A percentile compares a stretch with the other conserved stretches of the same genome.
phyloP scores from a whole-genome alignment of 139 green algal species.

The Mesostigma viride region DNA sequence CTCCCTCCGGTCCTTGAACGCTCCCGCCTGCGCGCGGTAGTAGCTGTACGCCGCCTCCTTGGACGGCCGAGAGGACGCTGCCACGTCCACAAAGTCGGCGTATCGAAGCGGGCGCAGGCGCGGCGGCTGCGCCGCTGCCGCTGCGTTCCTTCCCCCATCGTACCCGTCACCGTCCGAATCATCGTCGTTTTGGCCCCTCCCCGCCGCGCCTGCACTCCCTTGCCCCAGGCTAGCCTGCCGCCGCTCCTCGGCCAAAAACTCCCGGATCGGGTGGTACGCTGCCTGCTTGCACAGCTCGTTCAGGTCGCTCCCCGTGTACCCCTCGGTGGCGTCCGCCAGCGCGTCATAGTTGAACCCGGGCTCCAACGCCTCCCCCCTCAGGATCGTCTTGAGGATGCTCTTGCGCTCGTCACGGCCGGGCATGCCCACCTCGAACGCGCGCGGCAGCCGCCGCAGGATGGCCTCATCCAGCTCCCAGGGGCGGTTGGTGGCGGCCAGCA shows the following conservation, averaged over 20 bases:
- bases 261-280: conserved; percentile 27
- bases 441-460: conserved; percentile 44
- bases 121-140: too few relatives aligned
- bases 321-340: conserved; percentile 23
- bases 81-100: too few relatives aligned
- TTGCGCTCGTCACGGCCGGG: conserved; percentile 28
- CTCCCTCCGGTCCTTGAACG: too few relatives aligned
- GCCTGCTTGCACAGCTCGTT: conserved; percentile 38
- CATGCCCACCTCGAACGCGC: conserved; percentile 46
- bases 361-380: conserved; percentile 33
- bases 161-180: too few relatives aligned
- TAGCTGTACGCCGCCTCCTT: too few relatives aligned
- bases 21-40: too few relatives aligned
- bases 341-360: conserved; percentile 10
- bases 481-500: conserved; percentile 84
- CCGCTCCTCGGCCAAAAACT: conserved; percentile 25
- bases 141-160: too few relatives aligned
- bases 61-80: too few relatives aligned
- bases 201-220: too few relatives aligned
- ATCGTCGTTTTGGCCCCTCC: too few relatives aligned
- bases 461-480: conserved; percentile 55
- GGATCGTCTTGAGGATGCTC: conserved; percentile 19
- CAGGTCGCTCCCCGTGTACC: conserved; percentile 35
- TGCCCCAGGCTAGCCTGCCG: too few relatives aligned
- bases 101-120: too few relatives aligned